Conservation (phyloP, 306 rosid genomes). For the Trichosanthes truncata region DNA sequence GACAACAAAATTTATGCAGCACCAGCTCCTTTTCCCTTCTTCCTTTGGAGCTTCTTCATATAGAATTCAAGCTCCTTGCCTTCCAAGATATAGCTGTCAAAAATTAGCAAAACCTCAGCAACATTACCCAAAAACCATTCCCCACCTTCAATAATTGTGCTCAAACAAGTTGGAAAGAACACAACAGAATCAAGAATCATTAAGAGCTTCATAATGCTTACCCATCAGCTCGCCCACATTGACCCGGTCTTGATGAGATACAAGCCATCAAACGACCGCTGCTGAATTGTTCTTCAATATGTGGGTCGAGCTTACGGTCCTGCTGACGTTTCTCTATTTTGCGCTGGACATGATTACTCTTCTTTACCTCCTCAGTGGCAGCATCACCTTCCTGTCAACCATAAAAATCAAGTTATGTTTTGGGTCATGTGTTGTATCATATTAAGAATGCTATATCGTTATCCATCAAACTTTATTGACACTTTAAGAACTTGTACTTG, state of each 20-base stretch:
- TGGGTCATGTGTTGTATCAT: neutral
- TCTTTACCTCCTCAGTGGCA: neutral
- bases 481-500: neutral
- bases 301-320: neutral
- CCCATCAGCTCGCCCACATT: slow-evolving; percentile 11
- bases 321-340: slow-evolving; percentile 2
- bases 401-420: neutral
- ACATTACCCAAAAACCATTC: neutral
- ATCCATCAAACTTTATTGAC: neutral
- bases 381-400: slow-evolving; percentile 7
- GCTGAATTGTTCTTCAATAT: slow-evolving; percentile 7
- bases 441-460: neutral
- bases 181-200: neutral
- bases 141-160: neutral
- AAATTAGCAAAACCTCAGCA: neutral
- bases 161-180: neutral
- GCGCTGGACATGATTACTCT: slow-evolving; percentile 8
- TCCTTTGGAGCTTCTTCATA: slow-evolving; percentile 9
- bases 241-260: slow-evolving; percentile 4
- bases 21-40: slow-evolving; percentile 9
- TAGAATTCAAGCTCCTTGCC: slow-evolving; percentile 8
- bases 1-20: neutral
- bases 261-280: slow-evolving; percentile 7
- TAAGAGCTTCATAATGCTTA: neutral
- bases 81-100: neutral